Evolutionary conservation across 352 stramenopile genomes (phyloP).

Genomic region (Pythium dissimile): DNA sequence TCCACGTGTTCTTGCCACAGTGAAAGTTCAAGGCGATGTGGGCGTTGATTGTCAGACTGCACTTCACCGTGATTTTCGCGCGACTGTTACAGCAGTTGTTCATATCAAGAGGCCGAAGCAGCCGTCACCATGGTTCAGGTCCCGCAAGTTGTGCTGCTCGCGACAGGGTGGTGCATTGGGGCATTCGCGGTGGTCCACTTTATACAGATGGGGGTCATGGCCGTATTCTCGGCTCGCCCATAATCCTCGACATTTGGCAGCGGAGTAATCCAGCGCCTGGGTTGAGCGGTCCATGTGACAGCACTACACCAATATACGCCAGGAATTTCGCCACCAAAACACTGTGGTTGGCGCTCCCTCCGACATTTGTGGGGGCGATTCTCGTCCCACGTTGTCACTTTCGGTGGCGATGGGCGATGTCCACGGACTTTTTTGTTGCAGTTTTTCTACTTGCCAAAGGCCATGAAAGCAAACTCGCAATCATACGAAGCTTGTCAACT

Average conservation of each 20-base stretch:
- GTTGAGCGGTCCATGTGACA: too few species aligned
- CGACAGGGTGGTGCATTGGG: slow-evolving; percentile 2
- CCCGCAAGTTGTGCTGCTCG: neutral
- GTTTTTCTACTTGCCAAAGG: neutral
- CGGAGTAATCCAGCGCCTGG: too few species aligned
- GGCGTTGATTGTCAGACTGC: neutral
- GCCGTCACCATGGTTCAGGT: slow-evolving; percentile 2
- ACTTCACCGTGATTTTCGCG: neutral
- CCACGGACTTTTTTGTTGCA: neutral
- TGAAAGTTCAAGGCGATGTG: neutral
- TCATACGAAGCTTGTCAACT: slow-evolving; percentile 14
- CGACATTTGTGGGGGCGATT: too few species aligned
- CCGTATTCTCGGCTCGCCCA: neutral
- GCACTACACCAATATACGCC: too few species aligned
- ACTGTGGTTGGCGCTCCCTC: too few species aligned
- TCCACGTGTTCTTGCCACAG: neutral
- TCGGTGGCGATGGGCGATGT: slow-evolving; percentile 1
- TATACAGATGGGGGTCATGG: neutral
- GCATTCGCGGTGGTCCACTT: neutral
- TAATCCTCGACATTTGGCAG: neutral
- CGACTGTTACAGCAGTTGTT: neutral
- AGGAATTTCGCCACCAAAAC: too few species aligned
- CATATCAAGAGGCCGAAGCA: neutral
- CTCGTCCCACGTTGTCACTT: too few species aligned
- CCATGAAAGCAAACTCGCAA: neutral